A percentile compares a stretch with the other conserved stretches of the same genome.
phyloP scores from a whole-genome alignment of 75 land plant species.

The Picea glauca region DNA sequence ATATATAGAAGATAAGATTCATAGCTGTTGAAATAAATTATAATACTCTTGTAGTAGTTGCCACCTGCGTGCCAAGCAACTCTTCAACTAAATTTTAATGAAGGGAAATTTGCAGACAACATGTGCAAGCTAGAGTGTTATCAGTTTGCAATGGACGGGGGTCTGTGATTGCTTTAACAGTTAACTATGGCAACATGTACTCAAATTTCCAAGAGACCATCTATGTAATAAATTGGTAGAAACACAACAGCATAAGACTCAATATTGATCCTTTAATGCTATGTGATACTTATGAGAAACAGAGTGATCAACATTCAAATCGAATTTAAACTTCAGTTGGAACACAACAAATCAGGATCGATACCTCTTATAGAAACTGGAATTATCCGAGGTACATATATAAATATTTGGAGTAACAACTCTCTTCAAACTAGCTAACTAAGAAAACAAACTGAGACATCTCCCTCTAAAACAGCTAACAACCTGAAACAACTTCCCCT shows the following conservation, averaged over 20 bases:
- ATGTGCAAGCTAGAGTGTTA: not conserved
- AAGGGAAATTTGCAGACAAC: not conserved
- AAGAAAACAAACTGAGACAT: not conserved
- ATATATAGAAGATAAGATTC: not conserved
- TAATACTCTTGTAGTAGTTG: not conserved
- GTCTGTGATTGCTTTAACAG: not conserved
- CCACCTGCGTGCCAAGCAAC: not conserved
- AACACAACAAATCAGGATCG: not conserved
- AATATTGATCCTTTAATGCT: not conserved
- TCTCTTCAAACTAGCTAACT: not conserved
- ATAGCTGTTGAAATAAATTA: not conserved
- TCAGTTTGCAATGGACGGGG: not conserved
- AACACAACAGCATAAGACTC: not conserved
- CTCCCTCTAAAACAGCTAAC: too few relatives aligned
- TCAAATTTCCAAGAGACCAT: not conserved
- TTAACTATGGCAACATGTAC: not conserved
- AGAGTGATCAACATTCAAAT: not conserved
- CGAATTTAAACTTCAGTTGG: too few relatives aligned
- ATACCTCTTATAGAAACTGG: not conserved
- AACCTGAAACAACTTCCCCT: too few relatives aligned
- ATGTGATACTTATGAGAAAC: not conserved
- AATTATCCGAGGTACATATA: not conserved
- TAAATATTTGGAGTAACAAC: not conserved
- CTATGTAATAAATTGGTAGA: not conserved
- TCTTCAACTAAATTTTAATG: not conserved